Conservation (phyloP, 768 basidiomycete genomes). For the Galerina sulciceps region DNA sequence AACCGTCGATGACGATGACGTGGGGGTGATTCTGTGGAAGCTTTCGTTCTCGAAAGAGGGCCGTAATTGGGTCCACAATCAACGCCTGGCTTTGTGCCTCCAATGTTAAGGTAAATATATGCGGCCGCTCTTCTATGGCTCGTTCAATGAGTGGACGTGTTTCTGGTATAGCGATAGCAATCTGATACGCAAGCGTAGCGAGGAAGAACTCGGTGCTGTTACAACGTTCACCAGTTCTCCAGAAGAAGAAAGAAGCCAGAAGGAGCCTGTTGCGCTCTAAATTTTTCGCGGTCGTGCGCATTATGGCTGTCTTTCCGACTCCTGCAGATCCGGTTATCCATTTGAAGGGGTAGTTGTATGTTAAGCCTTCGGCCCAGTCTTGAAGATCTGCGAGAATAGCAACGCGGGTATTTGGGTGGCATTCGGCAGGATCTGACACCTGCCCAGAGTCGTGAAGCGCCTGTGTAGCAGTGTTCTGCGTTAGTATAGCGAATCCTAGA, state of each 20-base stretch:
- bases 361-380: not conserved
- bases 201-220: not conserved
- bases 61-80: not conserved
- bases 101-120: not conserved
- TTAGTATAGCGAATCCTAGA: not conserved
- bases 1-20: slow-evolving; percentile 22
- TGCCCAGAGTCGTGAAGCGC: not conserved
- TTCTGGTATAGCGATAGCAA: not conserved
- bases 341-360: not conserved
- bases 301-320: slow-evolving; percentile 5
- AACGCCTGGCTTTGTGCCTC: not conserved
- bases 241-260: not conserved
- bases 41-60: not conserved
- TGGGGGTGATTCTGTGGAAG: too few species aligned
- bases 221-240: not conserved
- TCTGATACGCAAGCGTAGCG: not conserved
- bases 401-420: not conserved
- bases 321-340: slow-evolving; percentile 4
- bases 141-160: not conserved
- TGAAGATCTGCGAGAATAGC: not conserved
- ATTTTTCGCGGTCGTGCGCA: not conserved
- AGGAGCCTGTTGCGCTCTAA: not conserved
- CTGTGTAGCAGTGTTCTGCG: not conserved
- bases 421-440: not conserved
- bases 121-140: not conserved